Conservation (phyloP, 2,329 filamentous ascomycete genomes). For the Xylariales sp. region DNA sequence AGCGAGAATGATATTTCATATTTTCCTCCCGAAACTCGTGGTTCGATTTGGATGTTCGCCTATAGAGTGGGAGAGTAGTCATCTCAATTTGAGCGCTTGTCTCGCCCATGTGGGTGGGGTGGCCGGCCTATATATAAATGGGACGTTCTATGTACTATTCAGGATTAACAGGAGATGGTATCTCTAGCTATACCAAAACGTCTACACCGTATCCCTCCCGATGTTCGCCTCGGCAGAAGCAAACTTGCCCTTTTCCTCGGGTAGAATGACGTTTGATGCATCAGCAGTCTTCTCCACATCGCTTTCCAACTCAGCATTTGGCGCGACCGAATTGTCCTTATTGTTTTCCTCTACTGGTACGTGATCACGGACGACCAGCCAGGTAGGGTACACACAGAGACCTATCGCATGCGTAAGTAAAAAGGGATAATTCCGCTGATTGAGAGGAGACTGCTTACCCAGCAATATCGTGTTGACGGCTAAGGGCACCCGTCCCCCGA, state of each 20-base stretch:
- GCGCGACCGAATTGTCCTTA: neutral
- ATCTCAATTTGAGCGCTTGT: neutral
- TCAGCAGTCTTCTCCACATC: slow-evolving; percentile 40
- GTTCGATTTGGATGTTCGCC: neutral
- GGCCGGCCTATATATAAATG: neutral
- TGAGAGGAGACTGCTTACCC: slow-evolving; percentile 43
- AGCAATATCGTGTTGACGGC: slow-evolving; percentile 55
- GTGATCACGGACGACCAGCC: slow-evolving; percentile 50
- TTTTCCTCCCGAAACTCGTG: too few species aligned
- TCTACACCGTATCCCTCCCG: slow-evolving; percentile 25
- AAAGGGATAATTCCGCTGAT: neutral
- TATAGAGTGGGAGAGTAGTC: neutral
- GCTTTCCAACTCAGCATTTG: slow-evolving; percentile 27
- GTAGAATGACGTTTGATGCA: slow-evolving; percentile 18
- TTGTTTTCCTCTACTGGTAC: slow-evolving; percentile 42
- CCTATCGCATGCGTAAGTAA: slow-evolving; percentile 33
- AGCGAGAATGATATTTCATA: neutral
- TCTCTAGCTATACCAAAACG: neutral
- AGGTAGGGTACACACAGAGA: slow-evolving; percentile 48
- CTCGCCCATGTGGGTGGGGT: neutral
- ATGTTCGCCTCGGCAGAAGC: slow-evolving; percentile 32
- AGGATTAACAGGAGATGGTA: too few species aligned
- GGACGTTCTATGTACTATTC: too few species aligned
- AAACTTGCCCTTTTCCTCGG: slow-evolving; percentile 39
- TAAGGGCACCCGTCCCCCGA: slow-evolving; percentile 53